Conservation (phyloP, 1,284 basidiomycete species). For the Cryptococcus sp. region DNA sequence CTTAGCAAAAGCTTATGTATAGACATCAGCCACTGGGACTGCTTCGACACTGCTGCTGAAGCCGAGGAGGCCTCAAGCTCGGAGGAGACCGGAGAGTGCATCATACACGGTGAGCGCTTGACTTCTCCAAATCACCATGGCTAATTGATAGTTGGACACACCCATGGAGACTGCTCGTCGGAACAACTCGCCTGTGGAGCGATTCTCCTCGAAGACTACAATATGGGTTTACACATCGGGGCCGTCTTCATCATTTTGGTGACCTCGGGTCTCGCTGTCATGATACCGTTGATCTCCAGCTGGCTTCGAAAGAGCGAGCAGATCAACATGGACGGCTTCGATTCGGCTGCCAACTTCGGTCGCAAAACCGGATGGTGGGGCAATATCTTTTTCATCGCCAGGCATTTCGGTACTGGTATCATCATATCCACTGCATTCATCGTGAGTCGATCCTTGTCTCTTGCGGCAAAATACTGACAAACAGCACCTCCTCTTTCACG, state of each 20-base stretch:
- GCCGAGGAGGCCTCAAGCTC: conserved; percentile 11
- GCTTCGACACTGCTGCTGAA: conserved; percentile 17
- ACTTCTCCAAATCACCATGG: not conserved
- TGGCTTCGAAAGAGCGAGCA: conserved; percentile 11
- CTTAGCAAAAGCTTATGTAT: not conserved
- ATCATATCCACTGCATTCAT: conserved; percentile 51
- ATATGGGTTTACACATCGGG: conserved; percentile 48
- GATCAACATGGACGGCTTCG: conserved; percentile 5
- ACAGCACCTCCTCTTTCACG: conserved; percentile 4
- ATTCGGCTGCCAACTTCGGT: conserved; percentile 18
- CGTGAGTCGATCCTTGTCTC: conserved; percentile 4
- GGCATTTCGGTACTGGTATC: conserved; percentile 47
- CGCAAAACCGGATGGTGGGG: conserved; percentile 21
- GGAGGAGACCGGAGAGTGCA: conserved; percentile 23
- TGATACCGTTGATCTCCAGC: conserved; percentile 37
- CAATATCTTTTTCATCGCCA: conserved; percentile 43
- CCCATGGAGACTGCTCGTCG: conserved; percentile 48
- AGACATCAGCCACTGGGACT: conserved; percentile 37
- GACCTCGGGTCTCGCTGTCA: conserved; percentile 42
- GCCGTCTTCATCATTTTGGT: conserved; percentile 49
- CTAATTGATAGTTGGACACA: conserved; percentile 15
- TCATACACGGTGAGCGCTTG: conserved; percentile 32
- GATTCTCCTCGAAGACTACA: conserved; percentile 36
- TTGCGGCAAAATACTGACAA: not conserved
- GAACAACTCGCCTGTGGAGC: conserved; percentile 40